phyloP scores from a whole-genome alignment of 192 early-diverging fungal species.

The Spinellus fusiger region DNA sequence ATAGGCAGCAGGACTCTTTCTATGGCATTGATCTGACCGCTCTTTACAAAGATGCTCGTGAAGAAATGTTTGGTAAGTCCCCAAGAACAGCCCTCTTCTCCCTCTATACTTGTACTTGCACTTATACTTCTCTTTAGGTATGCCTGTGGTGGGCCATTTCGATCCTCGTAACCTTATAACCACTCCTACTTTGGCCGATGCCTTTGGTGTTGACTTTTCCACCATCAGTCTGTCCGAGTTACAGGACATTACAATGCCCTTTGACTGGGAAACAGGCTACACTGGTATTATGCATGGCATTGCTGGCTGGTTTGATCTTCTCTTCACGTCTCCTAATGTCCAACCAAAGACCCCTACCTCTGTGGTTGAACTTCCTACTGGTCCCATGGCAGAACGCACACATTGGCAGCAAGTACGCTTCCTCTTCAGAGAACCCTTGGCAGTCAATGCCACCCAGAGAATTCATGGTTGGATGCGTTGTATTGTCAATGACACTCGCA shows the following conservation, averaged over 20 bases:
- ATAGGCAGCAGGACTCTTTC: slow-evolving; percentile 74
- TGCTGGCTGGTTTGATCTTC: slow-evolving; percentile 96
- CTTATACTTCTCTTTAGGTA: no score
- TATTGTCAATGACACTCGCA: slow-evolving; percentile 85
- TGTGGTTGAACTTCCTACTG: slow-evolving; percentile 77
- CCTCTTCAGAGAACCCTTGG: slow-evolving; percentile 88
- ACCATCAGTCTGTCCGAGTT: slow-evolving; percentile 74
- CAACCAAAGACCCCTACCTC: slow-evolving; percentile 33
- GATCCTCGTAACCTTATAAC: slow-evolving; percentile 75
- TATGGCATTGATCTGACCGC: slow-evolving; percentile 91
- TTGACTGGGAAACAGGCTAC: slow-evolving; percentile 73
- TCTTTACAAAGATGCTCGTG: slow-evolving; percentile 73
- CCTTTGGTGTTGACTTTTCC: slow-evolving; percentile 73
- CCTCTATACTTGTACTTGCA: no score
- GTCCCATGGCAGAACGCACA: slow-evolving; percentile 79
- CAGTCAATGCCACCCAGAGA: slow-evolving; percentile 84
- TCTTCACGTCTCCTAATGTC: slow-evolving; percentile 57
- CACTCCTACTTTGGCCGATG: slow-evolving; percentile 48
- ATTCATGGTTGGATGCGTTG: slow-evolving; percentile 83
- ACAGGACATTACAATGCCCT: slow-evolving; percentile 79
- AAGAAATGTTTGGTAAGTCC: slow-evolving; percentile 79
- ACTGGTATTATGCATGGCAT: slow-evolving; percentile 93
- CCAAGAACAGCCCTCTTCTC: no score
- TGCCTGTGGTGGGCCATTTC: slow-evolving; percentile 93
- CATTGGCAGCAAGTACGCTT: slow-evolving; percentile 99